Conservation (phyloP, 2,329 filamentous ascomycete species). For the Colletotrichum sp. region DNA sequence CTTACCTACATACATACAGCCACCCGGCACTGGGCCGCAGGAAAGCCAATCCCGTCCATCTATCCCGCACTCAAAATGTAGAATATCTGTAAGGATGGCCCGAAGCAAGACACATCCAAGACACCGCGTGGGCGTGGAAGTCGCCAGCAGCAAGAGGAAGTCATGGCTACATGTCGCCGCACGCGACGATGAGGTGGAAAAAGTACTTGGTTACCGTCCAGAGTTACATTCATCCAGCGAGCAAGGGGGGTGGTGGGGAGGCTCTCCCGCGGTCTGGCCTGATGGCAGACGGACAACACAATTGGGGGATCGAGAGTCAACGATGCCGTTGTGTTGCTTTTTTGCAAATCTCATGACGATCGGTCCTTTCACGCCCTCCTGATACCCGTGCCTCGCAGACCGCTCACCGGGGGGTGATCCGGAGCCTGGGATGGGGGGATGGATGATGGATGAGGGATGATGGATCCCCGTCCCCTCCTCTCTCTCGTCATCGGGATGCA, state of each 20-base stretch:
- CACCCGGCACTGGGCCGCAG: not conserved
- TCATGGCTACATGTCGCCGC: not conserved
- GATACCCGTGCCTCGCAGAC: not conserved
- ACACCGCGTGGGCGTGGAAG: not conserved
- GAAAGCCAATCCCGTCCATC: not conserved
- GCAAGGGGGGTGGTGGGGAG: not conserved
- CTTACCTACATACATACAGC: not conserved
- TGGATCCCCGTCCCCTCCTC: not conserved
- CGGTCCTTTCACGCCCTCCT: slow-evolving; percentile 1
- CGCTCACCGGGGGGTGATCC: not conserved
- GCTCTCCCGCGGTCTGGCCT: not conserved
- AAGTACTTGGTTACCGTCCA: not conserved
- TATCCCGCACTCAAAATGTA: not conserved
- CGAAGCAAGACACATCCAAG: not conserved
- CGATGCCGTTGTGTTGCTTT: slow-evolving; percentile 4
- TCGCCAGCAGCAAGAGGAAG: not conserved
- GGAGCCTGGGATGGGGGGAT: not conserved
- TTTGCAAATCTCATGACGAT: slow-evolving; percentile 1
- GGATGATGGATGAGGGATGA: not conserved
- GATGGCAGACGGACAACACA: not conserved
- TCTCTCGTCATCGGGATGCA: slow-evolving; percentile 13
- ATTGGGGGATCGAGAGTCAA: not conserved
- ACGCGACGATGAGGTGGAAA: not conserved
- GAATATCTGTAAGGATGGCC: slow-evolving; percentile 7
- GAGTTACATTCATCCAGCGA: not conserved